Evolutionary conservation across 2,329 filamentous ascomycete genomes (phyloP), one percentile per base, ranked within the genome.

Genomic region (Tolypocladium ovalisporum): DNA sequence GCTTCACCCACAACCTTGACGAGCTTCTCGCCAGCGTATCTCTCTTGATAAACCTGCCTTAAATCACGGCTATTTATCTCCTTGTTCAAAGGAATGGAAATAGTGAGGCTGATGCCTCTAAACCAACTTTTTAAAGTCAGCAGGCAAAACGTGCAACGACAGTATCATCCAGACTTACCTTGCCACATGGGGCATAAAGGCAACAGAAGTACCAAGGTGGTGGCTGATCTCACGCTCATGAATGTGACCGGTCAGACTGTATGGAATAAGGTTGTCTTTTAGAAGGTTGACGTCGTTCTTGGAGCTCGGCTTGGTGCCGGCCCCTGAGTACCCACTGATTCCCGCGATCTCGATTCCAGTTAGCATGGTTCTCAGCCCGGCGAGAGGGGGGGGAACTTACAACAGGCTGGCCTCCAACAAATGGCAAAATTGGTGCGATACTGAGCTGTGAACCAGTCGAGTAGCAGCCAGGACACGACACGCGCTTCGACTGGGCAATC

Each of bases 381-480:
- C n/a, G n/a, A n/a, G n/a, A n/a, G n/a, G n/a, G n/a, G n/a, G n/a
- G n/a, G n/a, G n/a, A n/a, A n/a, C n/a, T n/a, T n/a, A n/a, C n/a
- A n/a, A n/a, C n/a, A n/a, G n/a, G n/a, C n/a, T n/a, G n/a, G n/a
- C n/a, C n/a, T n/a, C n/a, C n/a, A n/a, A n/a, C n/a, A n/a, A n/a
- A n/a, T n/a, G n/a, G n/a, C n/a, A n/a, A n/a, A n/a, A n/a, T n/a
- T n/a, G n/a, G n/a, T n/a, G n/a, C n/a, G 64, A 97, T 91, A 58
- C 88, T 90, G 49, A 97, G 79, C 75, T 97, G 92, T 15, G 93
- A 89, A 24, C 88, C 94, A 4, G 94, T 97, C 4, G 94, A 90
- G 69, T 96, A 97, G 75, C 94, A 97, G 54, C 94, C 94, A 5
- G 94, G 94, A 75, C 96, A 96, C 62, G 89, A 81, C 68, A 99